Evolutionary conservation across 192 early-diverging fungal genomes (phyloP).

Genomic region (Coemansia guatemalensis): DNA sequence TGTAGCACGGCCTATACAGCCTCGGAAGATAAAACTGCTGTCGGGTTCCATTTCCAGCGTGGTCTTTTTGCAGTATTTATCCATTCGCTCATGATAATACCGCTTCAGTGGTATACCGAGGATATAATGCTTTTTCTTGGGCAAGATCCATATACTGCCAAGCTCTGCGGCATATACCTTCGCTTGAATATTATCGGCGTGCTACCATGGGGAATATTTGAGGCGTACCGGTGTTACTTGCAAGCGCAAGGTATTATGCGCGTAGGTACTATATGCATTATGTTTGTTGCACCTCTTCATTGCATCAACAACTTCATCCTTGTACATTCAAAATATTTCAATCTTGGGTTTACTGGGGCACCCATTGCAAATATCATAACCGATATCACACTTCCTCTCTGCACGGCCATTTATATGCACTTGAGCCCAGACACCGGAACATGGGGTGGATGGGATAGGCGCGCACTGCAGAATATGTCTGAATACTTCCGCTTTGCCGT

Average conservation of each 20-base stretch:
- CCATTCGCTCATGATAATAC: constrained; percentile 65
- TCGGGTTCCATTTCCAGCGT: constrained; percentile 69
- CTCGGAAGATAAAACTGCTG: constrained; percentile 54
- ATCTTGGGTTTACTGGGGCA: constrained; percentile 77
- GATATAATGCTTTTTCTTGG: constrained; percentile 63
- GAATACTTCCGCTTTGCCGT: constrained; percentile 67
- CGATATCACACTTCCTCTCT: constrained; percentile 64
- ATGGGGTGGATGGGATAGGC: constrained; percentile 82
- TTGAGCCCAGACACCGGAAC: constrained; percentile 60
- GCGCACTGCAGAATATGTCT: constrained; percentile 62
- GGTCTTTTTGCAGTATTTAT: constrained; percentile 68
- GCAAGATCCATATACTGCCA: constrained; percentile 71
- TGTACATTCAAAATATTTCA: constrained; percentile 64
- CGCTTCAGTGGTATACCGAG: constrained; percentile 66
- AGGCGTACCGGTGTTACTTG: constrained; percentile 75
- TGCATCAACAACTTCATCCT: constrained; percentile 71
- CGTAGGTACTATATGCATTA: constrained; percentile 67
- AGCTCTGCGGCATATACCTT: constrained; percentile 59
- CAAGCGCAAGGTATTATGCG: constrained; percentile 86
- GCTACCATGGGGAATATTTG: constrained; percentile 74
- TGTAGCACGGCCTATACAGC: constrained; percentile 64
- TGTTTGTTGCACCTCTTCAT: constrained; percentile 70
- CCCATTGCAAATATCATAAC: constrained; percentile 71
- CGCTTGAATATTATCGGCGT: constrained; percentile 65
- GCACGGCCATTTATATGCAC: constrained; percentile 63